These are phyloP conservation scores for Saturnispora galanensis DNA, from an alignment of 805 yeast species.

Conservation along the genomic window DNA sequence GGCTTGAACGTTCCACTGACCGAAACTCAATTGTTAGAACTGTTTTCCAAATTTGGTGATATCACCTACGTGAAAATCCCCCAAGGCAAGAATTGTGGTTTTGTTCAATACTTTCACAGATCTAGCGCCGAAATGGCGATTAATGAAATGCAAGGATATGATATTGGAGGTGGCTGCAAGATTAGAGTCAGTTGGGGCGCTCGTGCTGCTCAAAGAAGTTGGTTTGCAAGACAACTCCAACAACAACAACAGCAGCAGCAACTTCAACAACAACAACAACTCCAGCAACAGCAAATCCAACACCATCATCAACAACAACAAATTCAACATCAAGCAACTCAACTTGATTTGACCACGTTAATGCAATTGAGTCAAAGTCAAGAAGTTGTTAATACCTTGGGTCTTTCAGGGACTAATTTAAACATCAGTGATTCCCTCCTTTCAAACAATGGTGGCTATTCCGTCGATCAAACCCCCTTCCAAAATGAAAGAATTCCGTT, in stretches of 20 bases:
- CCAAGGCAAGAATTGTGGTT: slow-evolving; percentile 69
- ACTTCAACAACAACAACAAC: slow-evolving; percentile 16
- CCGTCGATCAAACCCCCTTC: slow-evolving; percentile 15
- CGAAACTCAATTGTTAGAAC: slow-evolving; percentile 49
- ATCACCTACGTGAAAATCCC: slow-evolving; percentile 75
- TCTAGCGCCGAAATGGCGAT: slow-evolving; percentile 82
- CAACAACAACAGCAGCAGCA: slow-evolving; percentile 23
- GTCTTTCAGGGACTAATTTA: slow-evolving; percentile 18
- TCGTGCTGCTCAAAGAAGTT: slow-evolving; percentile 38
- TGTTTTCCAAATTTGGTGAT: slow-evolving; percentile 61
- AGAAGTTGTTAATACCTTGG: slow-evolving; percentile 18
- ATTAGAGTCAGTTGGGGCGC: slow-evolving; percentile 83
- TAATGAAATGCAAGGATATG: slow-evolving; percentile 80
- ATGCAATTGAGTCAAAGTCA: slow-evolving; percentile 11
- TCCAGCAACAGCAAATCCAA: slow-evolving; percentile 13
- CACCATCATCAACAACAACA: slow-evolving; percentile 2
- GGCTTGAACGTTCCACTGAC: slow-evolving; percentile 53
- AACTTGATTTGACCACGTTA: slow-evolving; percentile 10
- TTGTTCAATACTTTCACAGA: slow-evolving; percentile 71
- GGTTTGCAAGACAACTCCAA: slow-evolving; percentile 27
- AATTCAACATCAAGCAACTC: slow-evolving; percentile 3
- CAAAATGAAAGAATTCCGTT: slow-evolving; percentile 22
- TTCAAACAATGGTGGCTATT: slow-evolving; percentile 9
- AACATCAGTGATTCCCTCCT: slow-evolving; percentile 18
- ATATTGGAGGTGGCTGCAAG: slow-evolving; percentile 66